A percentile compares a stretch with the other conserved stretches of the same genome.
phyloP scores from a whole-genome alignment of 352 stramenopile species.

The Peronospora tabacina region DNA sequence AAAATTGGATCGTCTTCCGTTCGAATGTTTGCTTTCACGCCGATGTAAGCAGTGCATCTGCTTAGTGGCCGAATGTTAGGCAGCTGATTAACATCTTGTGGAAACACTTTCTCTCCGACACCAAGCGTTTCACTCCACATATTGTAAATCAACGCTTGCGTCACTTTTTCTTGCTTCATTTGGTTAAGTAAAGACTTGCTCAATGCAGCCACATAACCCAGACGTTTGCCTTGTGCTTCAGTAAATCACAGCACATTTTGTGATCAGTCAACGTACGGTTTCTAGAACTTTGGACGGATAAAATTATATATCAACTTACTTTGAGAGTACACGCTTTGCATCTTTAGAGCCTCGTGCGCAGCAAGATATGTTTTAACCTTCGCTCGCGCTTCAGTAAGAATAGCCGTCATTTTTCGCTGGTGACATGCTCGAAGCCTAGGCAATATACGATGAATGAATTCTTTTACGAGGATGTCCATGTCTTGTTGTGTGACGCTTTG shows the following conservation, averaged over 20 bases:
- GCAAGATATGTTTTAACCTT: constrained; percentile 28
- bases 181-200: constrained; percentile 35
- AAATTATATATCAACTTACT: constrained; percentile 9
- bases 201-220: constrained; percentile 14
- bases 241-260: constrained; percentile 1
- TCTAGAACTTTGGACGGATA: background rate
- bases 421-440: constrained; percentile 47
- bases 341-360: constrained; percentile 14
- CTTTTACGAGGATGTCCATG: constrained; percentile 38
- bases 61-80: constrained; percentile 44
- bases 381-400: constrained; percentile 36
- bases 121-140: constrained; percentile 21
- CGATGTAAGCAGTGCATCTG: constrained; percentile 56
- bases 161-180: constrained; percentile 37
- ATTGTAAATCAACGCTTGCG: constrained; percentile 12
- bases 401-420: constrained; percentile 36
- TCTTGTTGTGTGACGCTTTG: constrained; percentile 30
- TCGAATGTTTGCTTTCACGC: constrained; percentile 60
- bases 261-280: background rate
- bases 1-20: constrained; percentile 87
- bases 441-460: constrained; percentile 36
- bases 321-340: background rate
- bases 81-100: constrained; percentile 30
- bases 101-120: constrained; percentile 14
- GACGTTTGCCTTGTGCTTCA: constrained; percentile 16